These are phyloP conservation scores for Agrocybe pediades DNA, from an alignment of 768 basidiomycete species.

Conservation along the genomic window DNA sequence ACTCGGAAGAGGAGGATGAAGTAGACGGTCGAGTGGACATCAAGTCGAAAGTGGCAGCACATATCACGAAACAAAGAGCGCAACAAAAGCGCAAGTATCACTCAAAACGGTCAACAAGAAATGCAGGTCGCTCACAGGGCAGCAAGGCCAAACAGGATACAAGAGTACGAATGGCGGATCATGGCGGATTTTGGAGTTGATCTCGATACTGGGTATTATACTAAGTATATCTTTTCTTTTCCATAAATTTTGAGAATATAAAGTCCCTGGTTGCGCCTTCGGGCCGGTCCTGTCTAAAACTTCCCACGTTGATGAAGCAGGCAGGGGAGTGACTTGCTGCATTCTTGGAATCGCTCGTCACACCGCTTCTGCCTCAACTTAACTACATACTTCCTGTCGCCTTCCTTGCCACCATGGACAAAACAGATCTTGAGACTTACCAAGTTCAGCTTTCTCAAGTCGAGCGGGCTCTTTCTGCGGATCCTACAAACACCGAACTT, in stretches of 20 bases:
- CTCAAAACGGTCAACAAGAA: conserved; percentile 64
- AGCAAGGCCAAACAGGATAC: conserved; percentile 86
- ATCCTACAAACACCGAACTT: conserved; percentile 76
- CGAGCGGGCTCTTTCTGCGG: conserved; percentile 73
- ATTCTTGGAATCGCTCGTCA: not conserved
- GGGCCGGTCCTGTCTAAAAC: not conserved
- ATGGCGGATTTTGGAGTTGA: conserved; percentile 62
- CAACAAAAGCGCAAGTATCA: conserved; percentile 78
- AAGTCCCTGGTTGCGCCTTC: no score
- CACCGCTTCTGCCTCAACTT: not conserved
- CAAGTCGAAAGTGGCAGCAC: conserved; percentile 59
- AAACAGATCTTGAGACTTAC: conserved; percentile 84
- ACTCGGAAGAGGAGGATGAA: conserved; percentile 41
- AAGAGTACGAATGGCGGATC: conserved; percentile 57
- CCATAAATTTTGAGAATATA: no score
- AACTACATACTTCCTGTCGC: conserved; percentile 5
- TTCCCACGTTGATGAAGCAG: conserved; percentile 9
- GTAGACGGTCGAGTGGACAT: conserved; percentile 38
- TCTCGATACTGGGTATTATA: not conserved
- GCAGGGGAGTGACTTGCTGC: not conserved
- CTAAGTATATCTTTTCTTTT: no score
- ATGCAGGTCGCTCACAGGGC: conserved; percentile 71
- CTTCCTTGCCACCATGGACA: conserved; percentile 45
- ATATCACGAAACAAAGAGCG: conserved; percentile 59
- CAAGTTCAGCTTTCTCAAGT: conserved; percentile 91